Evolutionary conservation across 1,284 basidiomycete genomes (phyloP).

Genomic region (Malassezia sympodialis): DNA sequence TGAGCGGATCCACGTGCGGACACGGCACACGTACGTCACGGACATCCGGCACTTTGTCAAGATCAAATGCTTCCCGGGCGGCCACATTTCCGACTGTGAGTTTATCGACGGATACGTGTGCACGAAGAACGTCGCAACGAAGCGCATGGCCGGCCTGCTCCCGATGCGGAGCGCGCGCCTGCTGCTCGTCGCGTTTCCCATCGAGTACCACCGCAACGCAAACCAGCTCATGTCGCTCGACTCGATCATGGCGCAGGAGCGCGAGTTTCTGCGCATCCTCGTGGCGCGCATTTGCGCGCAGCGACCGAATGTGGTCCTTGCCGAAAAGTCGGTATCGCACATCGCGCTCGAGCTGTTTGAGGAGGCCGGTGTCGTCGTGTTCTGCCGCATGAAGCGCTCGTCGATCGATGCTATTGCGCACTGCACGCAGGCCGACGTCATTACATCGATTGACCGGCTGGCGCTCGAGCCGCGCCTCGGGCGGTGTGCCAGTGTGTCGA

Average conservation of each 20-base stretch:
- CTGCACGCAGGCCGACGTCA: constrained; percentile 88
- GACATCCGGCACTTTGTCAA: constrained; percentile 92
- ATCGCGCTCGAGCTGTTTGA: constrained; percentile 83
- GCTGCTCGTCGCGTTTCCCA: constrained; percentile 88
- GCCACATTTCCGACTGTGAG: constrained; percentile 79
- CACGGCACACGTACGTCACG: constrained; percentile 63
- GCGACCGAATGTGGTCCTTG: constrained; percentile 83
- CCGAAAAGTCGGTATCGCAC: constrained; percentile 81
- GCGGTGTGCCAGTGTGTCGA: constrained; percentile 72
- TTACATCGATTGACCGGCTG: constrained; percentile 88
- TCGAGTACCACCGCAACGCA: constrained; percentile 81
- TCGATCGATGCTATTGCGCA: constrained; percentile 78
- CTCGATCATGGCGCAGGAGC: constrained; percentile 83
- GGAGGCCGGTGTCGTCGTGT: constrained; percentile 77
- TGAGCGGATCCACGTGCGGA: constrained; percentile 43
- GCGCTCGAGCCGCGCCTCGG: constrained; percentile 82
- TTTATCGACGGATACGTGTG: constrained; percentile 95
- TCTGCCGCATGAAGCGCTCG: constrained; percentile 75
- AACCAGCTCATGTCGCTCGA: constrained; percentile 89
- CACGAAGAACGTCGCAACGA: constrained; percentile 94
- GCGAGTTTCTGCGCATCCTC: constrained; percentile 81
- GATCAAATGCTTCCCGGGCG: constrained; percentile 96
- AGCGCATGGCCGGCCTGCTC: constrained; percentile 55
- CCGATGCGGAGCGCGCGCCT: constrained; percentile 69
- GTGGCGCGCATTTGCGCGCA: constrained; percentile 78